Evolutionary conservation across 2,329 filamentous ascomycete genomes (phyloP).

Genomic region (Tolypocladium ophioglossoides): DNA sequence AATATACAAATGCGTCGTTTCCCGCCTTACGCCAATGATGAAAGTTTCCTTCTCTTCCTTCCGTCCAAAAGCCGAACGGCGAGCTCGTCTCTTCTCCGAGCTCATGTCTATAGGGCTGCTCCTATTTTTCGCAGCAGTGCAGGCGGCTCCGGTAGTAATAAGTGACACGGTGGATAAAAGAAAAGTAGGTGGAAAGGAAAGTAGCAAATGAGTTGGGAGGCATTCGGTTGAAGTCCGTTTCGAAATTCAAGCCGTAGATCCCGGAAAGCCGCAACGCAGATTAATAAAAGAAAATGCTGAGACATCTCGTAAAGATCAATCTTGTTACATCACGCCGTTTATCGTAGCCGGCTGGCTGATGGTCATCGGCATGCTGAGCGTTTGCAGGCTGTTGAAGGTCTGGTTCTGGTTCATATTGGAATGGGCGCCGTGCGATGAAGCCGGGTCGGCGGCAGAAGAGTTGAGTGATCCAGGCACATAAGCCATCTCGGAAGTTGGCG

Average conservation of each 20-base stretch:
- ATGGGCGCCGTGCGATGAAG: conserved; percentile 8
- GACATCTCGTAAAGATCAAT: conserved; percentile 2
- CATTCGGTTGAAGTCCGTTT: not conserved
- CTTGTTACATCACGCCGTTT: conserved; percentile 33
- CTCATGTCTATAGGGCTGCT: conserved; percentile 13
- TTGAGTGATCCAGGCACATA: conserved; percentile 46
- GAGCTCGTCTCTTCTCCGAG: conserved; percentile 1
- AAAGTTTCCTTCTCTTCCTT: not conserved
- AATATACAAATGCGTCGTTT: conserved; percentile 19
- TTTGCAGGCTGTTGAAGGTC: conserved; percentile 47
- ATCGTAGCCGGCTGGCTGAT: conserved; percentile 44
- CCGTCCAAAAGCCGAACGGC: not conserved
- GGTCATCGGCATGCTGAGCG: conserved; percentile 54
- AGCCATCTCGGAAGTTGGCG: conserved; percentile 58
- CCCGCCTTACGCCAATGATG: conserved; percentile 1
- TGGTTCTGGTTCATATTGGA: conserved; percentile 14
- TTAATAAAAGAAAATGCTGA: conserved; percentile 11
- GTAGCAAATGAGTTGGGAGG: not conserved
- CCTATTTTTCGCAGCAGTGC: conserved; percentile 15
- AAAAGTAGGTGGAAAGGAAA: conserved; percentile 7
- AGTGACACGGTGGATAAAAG: conserved; percentile 7
- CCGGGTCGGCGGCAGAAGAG: conserved; percentile 25
- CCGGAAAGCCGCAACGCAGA: conserved; percentile 2
- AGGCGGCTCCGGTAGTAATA: conserved; percentile 10
- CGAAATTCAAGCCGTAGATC: not conserved